phyloP scores from a whole-genome alignment of 2,329 filamentous ascomycete genomes.

The Claviceps paspali region DNA sequence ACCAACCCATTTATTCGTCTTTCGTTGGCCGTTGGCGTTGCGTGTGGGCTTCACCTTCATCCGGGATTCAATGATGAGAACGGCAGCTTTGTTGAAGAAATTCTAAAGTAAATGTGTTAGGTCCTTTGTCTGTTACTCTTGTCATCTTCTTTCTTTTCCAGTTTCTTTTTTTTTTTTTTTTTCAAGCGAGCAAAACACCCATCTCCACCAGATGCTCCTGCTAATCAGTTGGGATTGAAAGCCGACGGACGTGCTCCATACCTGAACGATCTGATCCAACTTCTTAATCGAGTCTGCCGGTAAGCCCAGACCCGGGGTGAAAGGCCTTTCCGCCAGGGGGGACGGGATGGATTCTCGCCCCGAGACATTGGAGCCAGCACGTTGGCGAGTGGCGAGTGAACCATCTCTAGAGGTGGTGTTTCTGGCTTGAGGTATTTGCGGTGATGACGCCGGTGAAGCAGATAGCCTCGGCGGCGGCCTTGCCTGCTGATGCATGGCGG shows the following conservation, averaged over 20 bases:
- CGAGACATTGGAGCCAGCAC: constrained; percentile 28
- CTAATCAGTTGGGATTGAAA: too few species aligned
- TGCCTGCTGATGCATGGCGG: constrained; percentile 75
- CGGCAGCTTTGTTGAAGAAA: constrained; percentile 76
- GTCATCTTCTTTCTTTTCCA: too few species aligned
- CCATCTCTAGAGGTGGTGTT: constrained; percentile 62
- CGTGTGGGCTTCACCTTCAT: constrained; percentile 47
- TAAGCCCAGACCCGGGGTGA: constrained; percentile 33
- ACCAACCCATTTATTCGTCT: constrained; percentile 78
- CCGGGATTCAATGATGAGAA: constrained; percentile 69
- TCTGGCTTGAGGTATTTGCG: constrained; percentile 49
- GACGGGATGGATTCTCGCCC: constrained; percentile 27
- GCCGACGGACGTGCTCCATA: too few species aligned
- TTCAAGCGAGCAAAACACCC: too few species aligned
- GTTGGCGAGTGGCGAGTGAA: constrained; percentile 22
- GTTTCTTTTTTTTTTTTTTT: too few species aligned
- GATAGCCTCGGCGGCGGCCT: constrained; percentile 53
- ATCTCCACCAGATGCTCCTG: too few species aligned
- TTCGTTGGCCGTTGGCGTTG: constrained; percentile 28
- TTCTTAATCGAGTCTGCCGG: constrained; percentile 58
- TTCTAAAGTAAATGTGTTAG: constrained; percentile 41
- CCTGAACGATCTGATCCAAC: constrained; percentile 87
- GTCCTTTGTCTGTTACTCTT: background rate
- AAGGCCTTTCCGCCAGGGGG: constrained; percentile 30
- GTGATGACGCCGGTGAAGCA: constrained; percentile 56